A percentile compares a stretch with the other conserved stretches of the same genome.
Evolutionary conservation across 768 basidiomycete genomes (phyloP).

Genomic region (Russula sp.): DNA sequence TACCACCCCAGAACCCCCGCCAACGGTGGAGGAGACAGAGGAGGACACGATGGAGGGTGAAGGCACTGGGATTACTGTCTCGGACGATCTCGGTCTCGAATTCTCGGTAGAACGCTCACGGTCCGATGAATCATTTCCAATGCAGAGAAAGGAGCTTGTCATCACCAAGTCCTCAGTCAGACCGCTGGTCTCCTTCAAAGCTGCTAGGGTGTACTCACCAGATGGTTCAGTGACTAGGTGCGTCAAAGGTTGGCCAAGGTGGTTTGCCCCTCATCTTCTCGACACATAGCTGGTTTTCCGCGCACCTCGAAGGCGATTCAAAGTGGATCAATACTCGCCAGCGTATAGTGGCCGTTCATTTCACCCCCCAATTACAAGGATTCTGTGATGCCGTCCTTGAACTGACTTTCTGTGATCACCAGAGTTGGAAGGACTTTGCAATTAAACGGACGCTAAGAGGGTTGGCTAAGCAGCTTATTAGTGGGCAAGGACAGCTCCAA

Average conservation of each 20-base stretch:
- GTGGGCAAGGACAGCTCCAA: background rate
- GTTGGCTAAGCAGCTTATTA: background rate
- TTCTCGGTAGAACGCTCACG: slow-evolving; percentile 3
- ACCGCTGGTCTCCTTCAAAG: background rate
- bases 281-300: slow-evolving; percentile 6
- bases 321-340: background rate
- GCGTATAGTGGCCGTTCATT: background rate
- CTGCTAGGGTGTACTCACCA: background rate
- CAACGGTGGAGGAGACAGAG: too few relatives aligned
- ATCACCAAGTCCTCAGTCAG: background rate
- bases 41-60: background rate
- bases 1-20: background rate
- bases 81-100: slow-evolving; percentile 7
- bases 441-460: slow-evolving; percentile 7
- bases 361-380: slow-evolving; percentile 5
- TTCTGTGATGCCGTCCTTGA: slow-evolving; percentile 8
- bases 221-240: background rate
- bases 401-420: background rate
- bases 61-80: slow-evolving; percentile 5
- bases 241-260: background rate
- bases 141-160: background rate
- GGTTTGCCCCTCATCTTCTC: background rate
- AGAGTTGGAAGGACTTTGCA: background rate
- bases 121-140: background rate
- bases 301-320: background rate